Evolutionary conservation across 1,284 basidiomycete species (phyloP).

Genomic region (Marasmius sp.): DNA sequence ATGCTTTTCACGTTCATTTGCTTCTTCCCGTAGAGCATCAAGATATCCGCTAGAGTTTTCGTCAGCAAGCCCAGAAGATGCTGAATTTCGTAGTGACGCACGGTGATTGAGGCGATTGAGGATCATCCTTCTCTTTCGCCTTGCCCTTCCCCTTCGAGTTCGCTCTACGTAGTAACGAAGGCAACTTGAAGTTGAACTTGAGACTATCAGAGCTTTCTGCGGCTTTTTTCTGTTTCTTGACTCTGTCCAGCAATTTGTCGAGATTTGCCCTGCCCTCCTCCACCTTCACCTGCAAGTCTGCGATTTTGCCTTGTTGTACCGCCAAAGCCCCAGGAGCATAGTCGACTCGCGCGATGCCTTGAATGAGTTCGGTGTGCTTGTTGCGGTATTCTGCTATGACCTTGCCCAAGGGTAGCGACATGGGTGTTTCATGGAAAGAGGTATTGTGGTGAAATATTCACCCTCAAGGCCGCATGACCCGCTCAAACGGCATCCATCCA

Average conservation of each 20-base stretch:
- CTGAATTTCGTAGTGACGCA: background rate
- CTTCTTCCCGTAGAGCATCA: constrained; percentile 10
- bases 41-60: background rate
- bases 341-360: constrained; percentile 5
- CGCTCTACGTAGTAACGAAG: constrained; percentile 2
- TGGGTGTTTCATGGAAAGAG: constrained; percentile 9
- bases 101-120: background rate
- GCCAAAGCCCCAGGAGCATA: constrained; percentile 5
- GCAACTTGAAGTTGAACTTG: constrained; percentile 1
- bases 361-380: constrained; percentile 9
- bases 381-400: constrained; percentile 9
- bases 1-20: constrained; percentile 7
- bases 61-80: background rate
- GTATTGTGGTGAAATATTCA: background rate
- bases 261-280: constrained; percentile 8
- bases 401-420: constrained; percentile 11
- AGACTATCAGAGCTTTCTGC: constrained; percentile 2
- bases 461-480: background rate
- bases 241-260: constrained; percentile 7
- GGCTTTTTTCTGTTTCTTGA: constrained; percentile 4
- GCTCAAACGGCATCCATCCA: background rate
- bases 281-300: constrained; percentile 7
- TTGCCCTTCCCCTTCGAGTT: constrained; percentile 8
- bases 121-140: background rate
- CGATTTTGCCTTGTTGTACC: background rate